These are phyloP conservation scores for Xerocomellus chrysenteron DNA, from an alignment of 768 basidiomycete genomes.

Conservation along the genomic window DNA sequence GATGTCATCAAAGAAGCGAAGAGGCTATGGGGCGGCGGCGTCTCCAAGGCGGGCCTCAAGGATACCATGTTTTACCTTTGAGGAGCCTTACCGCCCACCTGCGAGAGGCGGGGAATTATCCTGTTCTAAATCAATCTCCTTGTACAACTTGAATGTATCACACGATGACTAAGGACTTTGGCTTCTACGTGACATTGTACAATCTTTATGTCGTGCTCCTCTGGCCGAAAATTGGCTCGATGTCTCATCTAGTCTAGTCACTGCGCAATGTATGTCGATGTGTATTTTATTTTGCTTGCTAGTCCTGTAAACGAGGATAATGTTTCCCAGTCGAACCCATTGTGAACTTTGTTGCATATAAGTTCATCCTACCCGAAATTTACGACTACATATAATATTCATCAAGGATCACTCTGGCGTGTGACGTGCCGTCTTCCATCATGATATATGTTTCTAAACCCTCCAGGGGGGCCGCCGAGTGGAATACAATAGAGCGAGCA, in stretches of 20 bases:
- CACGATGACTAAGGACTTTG: neutral
- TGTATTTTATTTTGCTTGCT: neutral
- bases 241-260: neutral
- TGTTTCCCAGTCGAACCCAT: neutral
- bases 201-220: neutral
- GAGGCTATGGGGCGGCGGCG: constrained; percentile 56
- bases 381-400: constrained; percentile 31
- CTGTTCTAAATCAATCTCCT: neutral
- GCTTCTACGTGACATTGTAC: neutral
- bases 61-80: constrained; percentile 80
- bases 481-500: constrained; percentile 61
- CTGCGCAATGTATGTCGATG: neutral
- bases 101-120: neutral
- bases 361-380: neutral
- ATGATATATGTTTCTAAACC: constrained; percentile 65
- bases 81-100: constrained; percentile 6
- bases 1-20: constrained; percentile 54
- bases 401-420: constrained; percentile 54
- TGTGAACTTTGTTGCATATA: neutral
- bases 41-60: constrained; percentile 48
- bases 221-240: neutral
- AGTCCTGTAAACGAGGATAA: neutral
- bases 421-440: constrained; percentile 56
- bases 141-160: neutral
- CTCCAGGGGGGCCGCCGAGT: constrained; percentile 42